Evolutionary conservation across 1,139 yeast genomes (phyloP).

Genomic region (Geotrichum armillariae): DNA sequence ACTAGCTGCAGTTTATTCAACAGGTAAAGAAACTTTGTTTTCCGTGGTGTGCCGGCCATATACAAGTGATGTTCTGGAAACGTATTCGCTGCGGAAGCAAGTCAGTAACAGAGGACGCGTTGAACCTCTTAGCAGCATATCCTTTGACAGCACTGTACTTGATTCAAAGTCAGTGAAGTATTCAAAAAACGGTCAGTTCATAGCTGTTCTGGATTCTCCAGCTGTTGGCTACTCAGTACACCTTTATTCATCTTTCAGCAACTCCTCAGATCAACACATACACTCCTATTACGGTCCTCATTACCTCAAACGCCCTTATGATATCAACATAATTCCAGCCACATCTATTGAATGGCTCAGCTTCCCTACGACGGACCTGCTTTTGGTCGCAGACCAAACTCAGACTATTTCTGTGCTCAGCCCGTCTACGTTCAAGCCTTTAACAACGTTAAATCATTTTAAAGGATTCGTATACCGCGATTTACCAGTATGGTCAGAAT

Average conservation of each 20-base stretch:
- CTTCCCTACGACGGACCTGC: constrained; percentile 22
- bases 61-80: constrained; percentile 9
- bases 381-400: constrained; percentile 29
- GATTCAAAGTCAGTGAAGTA: constrained; percentile 28
- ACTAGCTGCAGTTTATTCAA: not conserved
- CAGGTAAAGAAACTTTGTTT: constrained; percentile 4
- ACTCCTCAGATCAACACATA: constrained; percentile 15
- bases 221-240: constrained; percentile 31
- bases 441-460: constrained; percentile 27
- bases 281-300: constrained; percentile 25
- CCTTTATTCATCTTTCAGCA: constrained; percentile 25
- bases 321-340: constrained; percentile 25
- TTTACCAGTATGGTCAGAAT: constrained; percentile 29
- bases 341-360: constrained; percentile 24
- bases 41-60: constrained; percentile 9
- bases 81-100: constrained; percentile 11
- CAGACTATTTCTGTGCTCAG: constrained; percentile 27
- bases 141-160: constrained; percentile 25
- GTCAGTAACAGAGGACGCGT: not conserved
- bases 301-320: constrained; percentile 11
- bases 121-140: constrained; percentile 9
- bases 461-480: constrained; percentile 23
- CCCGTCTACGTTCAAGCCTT: constrained; percentile 24
- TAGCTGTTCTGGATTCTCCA: constrained; percentile 33
- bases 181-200: constrained; percentile 29